Evolutionary conservation across 2,329 filamentous ascomycete genomes (phyloP).

Genomic region (Ampelomyces quisqualis): DNA sequence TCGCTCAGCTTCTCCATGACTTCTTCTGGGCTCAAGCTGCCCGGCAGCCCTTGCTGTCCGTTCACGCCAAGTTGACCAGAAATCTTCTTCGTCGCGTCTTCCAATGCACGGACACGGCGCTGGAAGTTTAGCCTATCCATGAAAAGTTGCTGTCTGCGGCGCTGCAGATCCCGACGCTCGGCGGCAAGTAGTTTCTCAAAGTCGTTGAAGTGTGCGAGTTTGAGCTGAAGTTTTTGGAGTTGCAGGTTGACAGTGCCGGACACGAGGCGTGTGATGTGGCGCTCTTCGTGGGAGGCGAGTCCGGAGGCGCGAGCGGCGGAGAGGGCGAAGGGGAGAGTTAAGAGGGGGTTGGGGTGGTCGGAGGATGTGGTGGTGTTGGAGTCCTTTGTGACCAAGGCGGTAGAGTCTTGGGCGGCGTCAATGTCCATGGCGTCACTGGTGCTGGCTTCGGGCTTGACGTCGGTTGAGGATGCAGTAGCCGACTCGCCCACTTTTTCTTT

Average conservation of each 20-base stretch:
- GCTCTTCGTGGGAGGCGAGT: conserved; percentile 92
- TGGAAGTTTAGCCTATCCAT: conserved; percentile 89
- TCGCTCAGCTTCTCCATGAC: conserved; percentile 38
- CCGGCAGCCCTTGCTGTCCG: conserved; percentile 35
- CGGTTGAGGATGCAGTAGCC: conserved; percentile 48
- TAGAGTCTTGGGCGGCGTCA: conserved; percentile 52
- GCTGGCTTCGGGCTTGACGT: conserved; percentile 56
- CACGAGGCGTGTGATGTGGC: conserved; percentile 91
- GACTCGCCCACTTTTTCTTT: conserved; percentile 61
- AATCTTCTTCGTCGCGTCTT: conserved; percentile 66
- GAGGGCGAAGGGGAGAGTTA: conserved; percentile 80
- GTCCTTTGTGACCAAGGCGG: conserved; percentile 37
- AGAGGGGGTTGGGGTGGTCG: conserved; percentile 48
- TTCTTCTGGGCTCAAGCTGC: conserved; percentile 36
- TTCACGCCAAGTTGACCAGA: conserved; percentile 28
- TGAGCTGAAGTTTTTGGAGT: conserved; percentile 93
- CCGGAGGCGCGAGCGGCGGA: conserved; percentile 83
- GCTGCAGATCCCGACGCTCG: conserved; percentile 88
- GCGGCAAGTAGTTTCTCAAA: conserved; percentile 91
- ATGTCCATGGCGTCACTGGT: conserved; percentile 58
- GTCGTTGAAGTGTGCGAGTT: conserved; percentile 93
- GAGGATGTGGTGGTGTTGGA: conserved; percentile 8
- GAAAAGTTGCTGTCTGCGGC: conserved; percentile 89
- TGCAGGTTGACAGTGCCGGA: conserved; percentile 90
- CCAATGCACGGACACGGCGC: conserved; percentile 78